Base-by-base conservation (phyloP, 768 basidiomycete genomes). In the Holtermanniella nyarrowii region DNA sequence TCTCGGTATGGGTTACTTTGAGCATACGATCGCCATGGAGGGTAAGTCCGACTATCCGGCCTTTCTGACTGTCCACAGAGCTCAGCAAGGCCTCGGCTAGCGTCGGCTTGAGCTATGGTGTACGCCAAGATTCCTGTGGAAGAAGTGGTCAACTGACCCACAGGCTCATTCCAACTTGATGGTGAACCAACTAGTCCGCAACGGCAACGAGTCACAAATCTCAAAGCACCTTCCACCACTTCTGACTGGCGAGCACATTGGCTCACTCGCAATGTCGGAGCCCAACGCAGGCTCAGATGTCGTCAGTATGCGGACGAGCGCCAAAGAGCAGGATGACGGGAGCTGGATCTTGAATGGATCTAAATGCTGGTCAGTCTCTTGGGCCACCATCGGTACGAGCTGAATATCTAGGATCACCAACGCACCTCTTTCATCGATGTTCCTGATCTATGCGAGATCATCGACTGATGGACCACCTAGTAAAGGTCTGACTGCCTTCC, bases 251-350 rank as follows among this genome's bases (percentile, higher is more conserved):
- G 62, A 71, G 20, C 80, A 76, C 37, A 80, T 96, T 25, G 91
- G 91, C 37, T 83, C 85, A 60, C 75, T 96, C 55, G 91, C 91
- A 1, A 96, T 96, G 91, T 88, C 85, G 61, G 91, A 96, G 74
- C 78, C 84, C 1, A 88, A 85, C 14, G 82, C 84, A 60, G 91
- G 91, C 51, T 89, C 87, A 63, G 90, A 96, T 72, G 90, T 96
- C n/a, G 82, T 95, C 18, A 87, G 86, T 65, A 96, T 96, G 91
- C 77, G 77, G 62, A 74, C 89, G 52, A 82, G 78, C 54, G 89
- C 89, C 21, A 82, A 84, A 59, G 85, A 84, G 74, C 76, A 83
- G 49, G 58, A 53, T 13, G 63, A 60, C 18, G 31, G 31, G 10
- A 58, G 56, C 10, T 67, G 65, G 65, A 50, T 64, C 0, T 42